Base-by-base conservation (phyloP, 2,329 filamentous ascomycete species). In the Verticillium dahliae region DNA sequence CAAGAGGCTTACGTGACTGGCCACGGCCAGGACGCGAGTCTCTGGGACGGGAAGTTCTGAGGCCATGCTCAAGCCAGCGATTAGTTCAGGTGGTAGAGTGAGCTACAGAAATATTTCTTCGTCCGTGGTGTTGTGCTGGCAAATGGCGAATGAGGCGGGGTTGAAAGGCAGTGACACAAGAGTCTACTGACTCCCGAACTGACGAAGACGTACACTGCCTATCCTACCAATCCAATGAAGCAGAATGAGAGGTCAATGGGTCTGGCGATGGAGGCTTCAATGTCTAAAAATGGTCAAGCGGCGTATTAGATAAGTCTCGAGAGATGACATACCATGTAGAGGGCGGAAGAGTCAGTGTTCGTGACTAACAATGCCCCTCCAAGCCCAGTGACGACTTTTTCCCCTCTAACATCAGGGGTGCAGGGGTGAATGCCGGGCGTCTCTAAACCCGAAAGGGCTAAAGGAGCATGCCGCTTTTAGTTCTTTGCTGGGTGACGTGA, bases 1-100 rank as follows among this genome's bases (percentile, higher is more conserved):
- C 18, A n/a, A 50, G 33, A n/a, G 27, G 76, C 89, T 77, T 89
- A 97, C 93, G 93, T 97, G 93, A 77, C 93, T 97, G 73, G 93
- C 92, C 69, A 97, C 85, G 62, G 93, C 92, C 72, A 97, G 83
- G 65, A 97, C 92, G 68, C 80, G 79, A 61, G 85, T 86, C 69
- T 86, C 83, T 39, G 83, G 83, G 45, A 86, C 75, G 39, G 75
- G 79, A 18, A 73, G 71, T 62, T 77, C 75, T 61, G 73, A 63
- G 59, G 69, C 70, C 78, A 80, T 80, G 45, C 34, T 35, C 41
- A 22, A 34, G 33, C n/a, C 33, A 22, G 39, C 15, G 39, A n/a
- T n/a, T 45, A n/a, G 15, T n/a, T 18, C 15, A 45, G 39, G 4
- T 14, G 22, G 45, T 50, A 7, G 18, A 50, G 22, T 11, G 3